Evolutionary conservation across 2,329 filamentous ascomycete species (phyloP).

Genomic region (Talaromyces sp.): DNA sequence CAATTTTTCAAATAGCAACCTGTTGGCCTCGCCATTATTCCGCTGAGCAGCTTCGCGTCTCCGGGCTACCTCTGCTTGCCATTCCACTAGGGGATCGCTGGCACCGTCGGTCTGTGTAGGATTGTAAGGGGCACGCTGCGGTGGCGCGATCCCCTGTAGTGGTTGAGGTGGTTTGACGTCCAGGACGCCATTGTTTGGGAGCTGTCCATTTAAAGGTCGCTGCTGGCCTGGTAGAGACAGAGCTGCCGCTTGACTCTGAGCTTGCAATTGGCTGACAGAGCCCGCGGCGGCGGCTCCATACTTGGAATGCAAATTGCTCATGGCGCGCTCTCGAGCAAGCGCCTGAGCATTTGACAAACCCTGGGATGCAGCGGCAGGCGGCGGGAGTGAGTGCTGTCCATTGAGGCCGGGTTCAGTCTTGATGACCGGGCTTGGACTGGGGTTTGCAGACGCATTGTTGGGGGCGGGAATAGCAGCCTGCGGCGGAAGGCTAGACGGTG

Average conservation of each 20-base stretch:
- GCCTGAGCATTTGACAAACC: slow-evolving; percentile 38
- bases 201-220: slow-evolving; percentile 26
- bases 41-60: slow-evolving; percentile 34
- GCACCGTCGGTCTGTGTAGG: slow-evolving; percentile 72
- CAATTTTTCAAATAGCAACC: slow-evolving; percentile 38
- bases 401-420: slow-evolving; percentile 50
- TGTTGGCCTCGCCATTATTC: slow-evolving; percentile 31
- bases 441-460: slow-evolving; percentile 14
- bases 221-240: slow-evolving; percentile 31
- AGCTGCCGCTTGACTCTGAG: slow-evolving; percentile 29
- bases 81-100: slow-evolving; percentile 51
- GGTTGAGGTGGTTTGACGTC: slow-evolving; percentile 36
- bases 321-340: slow-evolving; percentile 50
- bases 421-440: slow-evolving; percentile 37
- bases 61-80: slow-evolving; percentile 42
- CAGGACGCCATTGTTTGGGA: slow-evolving; percentile 34
- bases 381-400: slow-evolving; percentile 24
- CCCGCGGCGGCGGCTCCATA: slow-evolving; percentile 38
- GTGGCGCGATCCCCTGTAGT: slow-evolving; percentile 32
- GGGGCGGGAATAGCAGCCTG: slow-evolving; percentile 16
- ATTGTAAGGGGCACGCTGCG: slow-evolving; percentile 35
- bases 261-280: slow-evolving; percentile 40
- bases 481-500: slow-evolving; percentile 23
- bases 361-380: slow-evolving; percentile 28
- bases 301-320: slow-evolving; percentile 45